Evolutionary conservation across 768 basidiomycete genomes (phyloP), one percentile per base, ranked within the genome.

Genomic region (Boletus rex-veris): DNA sequence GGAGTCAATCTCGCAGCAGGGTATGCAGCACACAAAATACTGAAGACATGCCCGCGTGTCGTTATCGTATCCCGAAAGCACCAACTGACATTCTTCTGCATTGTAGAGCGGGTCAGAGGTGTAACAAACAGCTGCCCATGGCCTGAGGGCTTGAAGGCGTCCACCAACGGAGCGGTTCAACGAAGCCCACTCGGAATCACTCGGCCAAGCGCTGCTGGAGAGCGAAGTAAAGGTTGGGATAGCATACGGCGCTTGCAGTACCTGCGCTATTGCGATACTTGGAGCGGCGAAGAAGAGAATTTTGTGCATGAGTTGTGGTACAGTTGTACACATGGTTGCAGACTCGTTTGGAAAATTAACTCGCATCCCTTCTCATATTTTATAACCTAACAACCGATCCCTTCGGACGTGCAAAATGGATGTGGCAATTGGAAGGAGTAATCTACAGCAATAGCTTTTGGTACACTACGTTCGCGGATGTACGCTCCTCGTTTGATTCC

Each of bases 41-140:
- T 12, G 15, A 19, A 10, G 36, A 48, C 58, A 42, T 58, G 37
- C 62, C 53, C 47, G 44, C 0, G 45, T 48, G 28, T 59, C 54
- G n/a, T 62, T 64, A 12, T 24, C 42, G 41, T 64, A 64, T 15
- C 35, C 52, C 1, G 35, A 45, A 18, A 59, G 42, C 10, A 64
- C 57, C 3, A 35, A 45, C 21, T 59, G 57, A 45, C 63, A 64
- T 16, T 36, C 35, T 21, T 58, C 57, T 28, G 16, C 14, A 18
- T 61, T 41, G 14, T 64, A 61, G 36, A 58, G 49, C 3, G 59
- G 62, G 40, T 64, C 63, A 2, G 54, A 54, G 5, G 52, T 53
- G 30, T 64, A 64, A 7, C 63, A 64, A 24, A 55, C 53, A 12
- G 59, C 63, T 1, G 63, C 63, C 63, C 60, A 64, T 1, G 63